Percentiles rank a stretch among this genome's conserved stretches.
phyloP scores from a whole-genome alignment of 495 filamentous ascomycete genomes.

The Trichoderma virens region DNA sequence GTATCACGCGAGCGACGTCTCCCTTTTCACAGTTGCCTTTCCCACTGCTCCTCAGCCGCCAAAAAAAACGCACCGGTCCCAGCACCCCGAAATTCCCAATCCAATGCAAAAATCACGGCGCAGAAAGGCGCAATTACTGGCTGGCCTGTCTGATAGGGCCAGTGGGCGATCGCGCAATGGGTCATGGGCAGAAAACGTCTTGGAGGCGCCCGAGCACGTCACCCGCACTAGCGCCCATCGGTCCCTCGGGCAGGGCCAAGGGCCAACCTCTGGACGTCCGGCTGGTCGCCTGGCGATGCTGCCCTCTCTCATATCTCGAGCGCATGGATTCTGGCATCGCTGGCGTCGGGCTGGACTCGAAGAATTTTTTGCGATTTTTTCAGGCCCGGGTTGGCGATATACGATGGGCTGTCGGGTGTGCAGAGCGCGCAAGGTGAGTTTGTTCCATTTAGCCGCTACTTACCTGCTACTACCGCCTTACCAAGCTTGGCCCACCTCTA shows the following conservation, averaged over 20 bases:
- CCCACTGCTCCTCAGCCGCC: background rate
- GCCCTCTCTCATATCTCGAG: background rate
- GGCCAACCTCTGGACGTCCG: background rate
- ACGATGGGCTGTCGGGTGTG: slow-evolving; percentile 11
- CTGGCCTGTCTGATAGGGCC: background rate
- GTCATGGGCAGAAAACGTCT: slow-evolving; percentile 6
- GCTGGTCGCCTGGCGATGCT: background rate
- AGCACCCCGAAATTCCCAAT: no score
- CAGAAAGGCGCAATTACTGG: background rate
- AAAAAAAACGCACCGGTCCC: no score
- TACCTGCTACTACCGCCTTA: background rate
- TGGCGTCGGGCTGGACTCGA: no score
- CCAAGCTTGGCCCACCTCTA: background rate
- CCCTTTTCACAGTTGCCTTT: background rate
- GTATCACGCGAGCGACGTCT: background rate
- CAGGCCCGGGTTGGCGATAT: background rate
- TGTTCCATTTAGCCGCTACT: background rate
- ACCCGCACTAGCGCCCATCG: slow-evolving; percentile 6
- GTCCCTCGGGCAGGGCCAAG: background rate
- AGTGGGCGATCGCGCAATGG: slow-evolving; percentile 3
- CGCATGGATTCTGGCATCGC: no score
- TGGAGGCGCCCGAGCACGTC: slow-evolving; percentile 5
- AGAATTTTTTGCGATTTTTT: background rate
- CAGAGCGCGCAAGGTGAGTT: slow-evolving; percentile 10
- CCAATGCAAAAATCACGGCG: no score